Conservation (phyloP, 176 grass and related monocot genomes). For the Rhipidocladum racemiflorum region DNA sequence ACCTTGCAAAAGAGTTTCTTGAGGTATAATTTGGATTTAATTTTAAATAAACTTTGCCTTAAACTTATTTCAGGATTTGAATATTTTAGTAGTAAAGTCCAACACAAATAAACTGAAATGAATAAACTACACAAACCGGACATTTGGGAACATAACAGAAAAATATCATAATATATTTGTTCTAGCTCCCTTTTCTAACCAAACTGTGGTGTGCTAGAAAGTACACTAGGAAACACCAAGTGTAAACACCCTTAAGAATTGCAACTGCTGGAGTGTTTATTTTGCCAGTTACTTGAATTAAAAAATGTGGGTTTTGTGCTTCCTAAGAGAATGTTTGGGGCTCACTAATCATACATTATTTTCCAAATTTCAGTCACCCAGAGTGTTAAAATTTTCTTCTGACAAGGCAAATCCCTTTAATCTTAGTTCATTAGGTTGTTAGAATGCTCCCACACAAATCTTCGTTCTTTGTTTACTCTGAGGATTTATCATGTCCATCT, state of each 20-base stretch:
- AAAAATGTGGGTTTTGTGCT: neutral
- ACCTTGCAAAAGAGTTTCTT: constrained; percentile 55
- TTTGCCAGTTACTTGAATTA: neutral
- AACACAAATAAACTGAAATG: neutral
- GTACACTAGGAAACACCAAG: neutral
- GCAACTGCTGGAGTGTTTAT: neutral
- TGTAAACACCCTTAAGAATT: neutral
- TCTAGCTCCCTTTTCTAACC: neutral
- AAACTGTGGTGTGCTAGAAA: neutral
- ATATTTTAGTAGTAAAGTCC: neutral
- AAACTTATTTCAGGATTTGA: neutral
- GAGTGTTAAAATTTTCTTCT: neutral
- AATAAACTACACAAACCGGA: neutral
- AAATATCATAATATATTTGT: neutral
- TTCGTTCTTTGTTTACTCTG: neutral
- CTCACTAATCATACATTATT: neutral
- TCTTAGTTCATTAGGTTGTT: neutral
- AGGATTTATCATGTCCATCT: neutral
- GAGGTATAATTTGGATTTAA: constrained; percentile 41
- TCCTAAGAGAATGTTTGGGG: neutral
- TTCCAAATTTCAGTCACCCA: neutral
- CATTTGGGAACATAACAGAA: neutral
- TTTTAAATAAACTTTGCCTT: neutral
- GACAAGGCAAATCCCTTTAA: neutral
- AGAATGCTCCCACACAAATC: constrained; percentile 1